Conservation (phyloP, 2,329 filamentous ascomycete genomes). For the Acrodontium crateriforme region DNA sequence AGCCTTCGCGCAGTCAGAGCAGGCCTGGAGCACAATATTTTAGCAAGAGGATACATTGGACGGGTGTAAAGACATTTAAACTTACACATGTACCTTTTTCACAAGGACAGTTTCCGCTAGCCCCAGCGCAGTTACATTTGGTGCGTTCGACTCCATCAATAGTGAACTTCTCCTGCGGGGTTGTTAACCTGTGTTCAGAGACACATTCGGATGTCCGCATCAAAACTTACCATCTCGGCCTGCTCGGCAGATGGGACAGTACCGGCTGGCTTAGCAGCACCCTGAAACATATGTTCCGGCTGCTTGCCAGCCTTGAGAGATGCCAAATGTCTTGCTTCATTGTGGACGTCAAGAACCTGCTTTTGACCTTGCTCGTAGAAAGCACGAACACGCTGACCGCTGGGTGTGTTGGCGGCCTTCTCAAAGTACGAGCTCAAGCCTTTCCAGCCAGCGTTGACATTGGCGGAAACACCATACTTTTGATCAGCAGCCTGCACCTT, state of each 20-base stretch:
- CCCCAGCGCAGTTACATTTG: conserved; percentile 37
- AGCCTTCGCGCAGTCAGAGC: conserved; percentile 32
- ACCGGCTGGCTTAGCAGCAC: conserved; percentile 32
- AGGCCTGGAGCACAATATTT: too few species aligned
- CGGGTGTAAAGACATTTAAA: too few species aligned
- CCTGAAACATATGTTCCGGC: conserved; percentile 33
- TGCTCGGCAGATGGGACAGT: conserved; percentile 12
- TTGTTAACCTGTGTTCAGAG: too few species aligned
- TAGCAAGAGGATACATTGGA: too few species aligned
- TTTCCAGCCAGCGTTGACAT: conserved; percentile 51
- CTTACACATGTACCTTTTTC: conserved; percentile 33
- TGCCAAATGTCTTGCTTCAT: conserved; percentile 75
- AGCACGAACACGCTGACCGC: conserved; percentile 70
- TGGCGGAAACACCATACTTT: conserved; percentile 67
- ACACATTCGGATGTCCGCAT: too few species aligned
- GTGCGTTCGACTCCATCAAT: conserved; percentile 31
- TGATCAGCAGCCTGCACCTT: conserved; percentile 72
- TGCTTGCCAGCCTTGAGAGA: conserved; percentile 58
- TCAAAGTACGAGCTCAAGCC: conserved; percentile 84
- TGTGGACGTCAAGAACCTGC: conserved; percentile 88
- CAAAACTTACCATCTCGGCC: conserved; percentile 24
- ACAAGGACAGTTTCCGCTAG: conserved; percentile 33
- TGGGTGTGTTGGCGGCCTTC: conserved; percentile 75
- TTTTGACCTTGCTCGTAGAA: conserved; percentile 80
- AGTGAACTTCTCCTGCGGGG: conserved; percentile 41